A percentile compares a stretch with the other conserved stretches of the same genome.
These are phyloP conservation scores for Solanum lignicaule DNA, from an alignment of 257 asterid species.

Conservation along the genomic window DNA sequence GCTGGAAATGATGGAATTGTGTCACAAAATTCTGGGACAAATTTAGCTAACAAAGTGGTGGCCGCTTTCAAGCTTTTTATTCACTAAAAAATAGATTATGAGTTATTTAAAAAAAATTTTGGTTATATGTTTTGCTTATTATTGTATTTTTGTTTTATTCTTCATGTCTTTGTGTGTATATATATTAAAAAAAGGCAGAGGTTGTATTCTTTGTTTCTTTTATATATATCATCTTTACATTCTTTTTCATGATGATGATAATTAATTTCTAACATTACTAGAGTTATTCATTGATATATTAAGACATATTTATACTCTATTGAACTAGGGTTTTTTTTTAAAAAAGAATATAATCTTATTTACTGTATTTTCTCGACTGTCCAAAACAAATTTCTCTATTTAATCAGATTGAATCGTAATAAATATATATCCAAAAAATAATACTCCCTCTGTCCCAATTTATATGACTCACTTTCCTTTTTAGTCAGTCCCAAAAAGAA, in stretches of 20 bases:
- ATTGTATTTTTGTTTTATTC: background rate
- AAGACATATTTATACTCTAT: background rate
- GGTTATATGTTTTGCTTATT: background rate
- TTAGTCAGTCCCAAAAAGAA: no score
- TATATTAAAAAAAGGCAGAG: background rate
- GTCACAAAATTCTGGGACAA: slow-evolving; percentile 9
- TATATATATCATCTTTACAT: background rate
- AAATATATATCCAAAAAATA: no score
- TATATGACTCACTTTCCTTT: no score
- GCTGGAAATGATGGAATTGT: slow-evolving; percentile 85
- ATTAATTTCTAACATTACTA: background rate
- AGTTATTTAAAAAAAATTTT: no score
- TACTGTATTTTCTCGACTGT: background rate
- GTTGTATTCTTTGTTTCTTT: slow-evolving; percentile 2
- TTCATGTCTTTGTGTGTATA: background rate
- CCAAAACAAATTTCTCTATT: background rate
- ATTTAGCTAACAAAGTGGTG: slow-evolving; percentile 21
- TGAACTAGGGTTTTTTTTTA: background rate
- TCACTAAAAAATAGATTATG: background rate
- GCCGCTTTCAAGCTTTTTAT: slow-evolving; percentile 34
- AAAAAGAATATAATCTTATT: no score
- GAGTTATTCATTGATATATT: background rate
- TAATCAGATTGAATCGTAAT: no score
- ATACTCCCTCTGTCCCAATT: no score
- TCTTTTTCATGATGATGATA: background rate